phyloP scores from a whole-genome alignment of 2,329 filamentous ascomycete genomes.

The Didymella arachidicola region DNA sequence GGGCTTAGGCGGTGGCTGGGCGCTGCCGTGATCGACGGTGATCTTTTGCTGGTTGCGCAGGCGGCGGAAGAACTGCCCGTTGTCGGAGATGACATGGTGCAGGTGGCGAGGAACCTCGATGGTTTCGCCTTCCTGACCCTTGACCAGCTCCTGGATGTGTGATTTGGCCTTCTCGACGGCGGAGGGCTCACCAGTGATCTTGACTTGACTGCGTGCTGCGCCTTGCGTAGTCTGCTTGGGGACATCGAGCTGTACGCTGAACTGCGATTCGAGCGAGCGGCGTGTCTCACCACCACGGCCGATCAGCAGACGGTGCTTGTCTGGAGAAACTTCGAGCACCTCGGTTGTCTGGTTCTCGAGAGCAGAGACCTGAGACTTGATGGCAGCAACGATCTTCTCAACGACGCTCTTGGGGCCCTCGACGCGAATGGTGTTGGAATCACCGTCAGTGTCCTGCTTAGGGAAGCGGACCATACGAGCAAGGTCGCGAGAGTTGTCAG shows the following conservation, averaged over 20 bases:
- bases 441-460: constrained; percentile 82
- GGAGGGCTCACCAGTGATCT: constrained; percentile 78
- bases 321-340: constrained; percentile 80
- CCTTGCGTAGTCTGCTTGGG: constrained; percentile 76
- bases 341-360: constrained; percentile 84
- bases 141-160: constrained; percentile 79
- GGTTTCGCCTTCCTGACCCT: constrained; percentile 87
- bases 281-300: constrained; percentile 90
- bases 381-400: constrained; percentile 84
- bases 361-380: constrained; percentile 81
- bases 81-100: constrained; percentile 86
- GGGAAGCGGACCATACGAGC: constrained; percentile 95
- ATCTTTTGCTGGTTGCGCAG: constrained; percentile 87
- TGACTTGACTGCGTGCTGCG: constrained; percentile 82
- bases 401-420: constrained; percentile 86
- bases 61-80: constrained; percentile 91
- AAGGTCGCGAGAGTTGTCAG: constrained; percentile 81
- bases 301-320: constrained; percentile 91
- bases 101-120: constrained; percentile 81
- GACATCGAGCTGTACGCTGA: constrained; percentile 87
- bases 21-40: constrained; percentile 88
- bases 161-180: constrained; percentile 86
- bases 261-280: constrained; percentile 83
- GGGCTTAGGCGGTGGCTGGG: constrained; percentile 76
- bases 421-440: constrained; percentile 80